These are phyloP conservation scores for Chenopodium quinoa DNA, from an alignment of 148 eudicot species.

Conservation along the genomic window DNA sequence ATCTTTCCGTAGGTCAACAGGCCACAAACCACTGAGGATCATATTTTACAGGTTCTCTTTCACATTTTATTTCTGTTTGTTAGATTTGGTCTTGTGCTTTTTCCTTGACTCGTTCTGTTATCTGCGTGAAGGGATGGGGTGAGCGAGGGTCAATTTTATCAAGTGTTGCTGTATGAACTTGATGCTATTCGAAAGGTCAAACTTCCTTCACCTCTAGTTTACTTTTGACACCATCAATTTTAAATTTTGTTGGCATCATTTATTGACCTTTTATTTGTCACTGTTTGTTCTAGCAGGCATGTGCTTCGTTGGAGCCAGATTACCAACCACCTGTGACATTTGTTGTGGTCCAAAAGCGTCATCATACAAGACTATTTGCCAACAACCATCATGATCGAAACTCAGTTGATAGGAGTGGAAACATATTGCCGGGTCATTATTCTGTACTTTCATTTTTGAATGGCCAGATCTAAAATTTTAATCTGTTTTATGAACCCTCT, in stretches of 20 bases:
- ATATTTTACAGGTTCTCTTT: slow-evolving; percentile 74
- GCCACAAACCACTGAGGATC: slow-evolving; percentile 67
- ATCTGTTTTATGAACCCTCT: neutral
- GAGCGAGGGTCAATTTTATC: slow-evolving; percentile 85
- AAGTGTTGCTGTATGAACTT: slow-evolving; percentile 70
- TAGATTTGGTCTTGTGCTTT: neutral
- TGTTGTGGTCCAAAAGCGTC: slow-evolving; percentile 89
- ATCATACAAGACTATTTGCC: slow-evolving; percentile 86
- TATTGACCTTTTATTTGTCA: neutral
- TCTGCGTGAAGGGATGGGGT: slow-evolving; percentile 64
- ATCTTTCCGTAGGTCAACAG: slow-evolving; percentile 70
- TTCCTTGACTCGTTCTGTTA: neutral
- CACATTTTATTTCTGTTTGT: neutral
- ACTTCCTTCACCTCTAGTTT: neutral
- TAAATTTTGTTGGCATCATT: neutral
- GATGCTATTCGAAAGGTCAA: slow-evolving; percentile 77
- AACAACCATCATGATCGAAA: slow-evolving; percentile 57
- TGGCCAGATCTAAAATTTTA: neutral
- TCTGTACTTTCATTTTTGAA: neutral
- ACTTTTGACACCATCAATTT: neutral
- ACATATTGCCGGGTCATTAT: slow-evolving; percentile 64
- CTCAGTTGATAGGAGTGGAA: slow-evolving; percentile 65
- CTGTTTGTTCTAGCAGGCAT: slow-evolving; percentile 45
- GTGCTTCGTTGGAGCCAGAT: slow-evolving; percentile 79
- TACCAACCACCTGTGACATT: slow-evolving; percentile 95